Conservation (phyloP, 1,139 yeast species). For the Saccharomyces hybrid region DNA sequence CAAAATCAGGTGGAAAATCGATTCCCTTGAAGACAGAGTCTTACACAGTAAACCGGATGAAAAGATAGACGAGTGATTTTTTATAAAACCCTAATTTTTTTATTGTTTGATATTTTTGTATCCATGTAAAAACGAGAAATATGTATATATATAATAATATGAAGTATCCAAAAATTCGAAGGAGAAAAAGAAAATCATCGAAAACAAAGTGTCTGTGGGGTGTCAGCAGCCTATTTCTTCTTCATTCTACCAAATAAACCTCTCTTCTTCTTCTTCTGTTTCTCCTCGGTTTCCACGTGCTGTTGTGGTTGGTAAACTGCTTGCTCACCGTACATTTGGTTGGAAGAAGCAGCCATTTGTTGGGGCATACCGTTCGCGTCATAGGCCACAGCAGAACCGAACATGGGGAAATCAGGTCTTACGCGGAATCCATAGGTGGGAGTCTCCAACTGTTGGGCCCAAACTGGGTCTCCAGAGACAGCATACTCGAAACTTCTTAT, state of each 20-base stretch:
- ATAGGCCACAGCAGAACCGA: slow-evolving; percentile 50
- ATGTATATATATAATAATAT: slow-evolving; percentile 1
- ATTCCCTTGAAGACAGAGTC: not conserved
- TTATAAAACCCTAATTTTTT: not conserved
- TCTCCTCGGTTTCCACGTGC: slow-evolving; percentile 18
- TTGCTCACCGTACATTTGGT: slow-evolving; percentile 39
- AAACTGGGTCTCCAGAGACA: slow-evolving; percentile 75
- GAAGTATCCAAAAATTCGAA: not conserved
- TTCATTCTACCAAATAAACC: slow-evolving; percentile 70
- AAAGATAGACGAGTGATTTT: not conserved
- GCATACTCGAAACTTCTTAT: slow-evolving; percentile 88
- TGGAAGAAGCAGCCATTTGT: not conserved
- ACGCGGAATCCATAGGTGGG: slow-evolving; percentile 72
- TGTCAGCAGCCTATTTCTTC: slow-evolving; percentile 17
- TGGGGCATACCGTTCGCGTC: slow-evolving; percentile 30
- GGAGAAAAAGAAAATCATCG: not conserved
- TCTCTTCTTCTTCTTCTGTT: slow-evolving; percentile 51
- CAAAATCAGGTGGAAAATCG: not conserved
- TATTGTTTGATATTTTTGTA: not conserved
- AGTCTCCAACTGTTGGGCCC: slow-evolving; percentile 75
- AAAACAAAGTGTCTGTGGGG: not conserved
- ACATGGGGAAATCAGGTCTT: slow-evolving; percentile 45
- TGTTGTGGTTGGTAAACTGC: slow-evolving; percentile 53
- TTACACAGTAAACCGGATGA: not conserved
- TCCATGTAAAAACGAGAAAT: not conserved